Conservation (phyloP, 1,284 basidiomycete species). For the Trichosporon sp. region DNA sequence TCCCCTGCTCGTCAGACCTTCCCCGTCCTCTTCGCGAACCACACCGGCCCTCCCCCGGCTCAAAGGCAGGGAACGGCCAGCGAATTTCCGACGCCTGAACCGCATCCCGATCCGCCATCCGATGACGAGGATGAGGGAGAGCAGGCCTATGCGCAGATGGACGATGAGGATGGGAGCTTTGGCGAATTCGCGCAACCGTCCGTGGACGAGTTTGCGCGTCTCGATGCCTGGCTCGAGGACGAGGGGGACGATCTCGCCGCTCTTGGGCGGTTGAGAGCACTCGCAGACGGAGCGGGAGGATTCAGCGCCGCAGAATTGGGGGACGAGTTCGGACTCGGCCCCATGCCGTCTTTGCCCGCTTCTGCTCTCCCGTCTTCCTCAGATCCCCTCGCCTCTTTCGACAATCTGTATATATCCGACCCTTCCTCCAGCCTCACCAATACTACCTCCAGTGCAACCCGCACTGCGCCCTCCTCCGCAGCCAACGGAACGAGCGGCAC, state of each 20-base stretch:
- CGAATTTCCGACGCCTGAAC: slow-evolving; percentile 26
- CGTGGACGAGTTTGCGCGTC: slow-evolving; percentile 43
- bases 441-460: neutral
- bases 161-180: slow-evolving; percentile 25
- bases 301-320: neutral
- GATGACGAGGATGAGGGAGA: slow-evolving; percentile 18
- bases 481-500: neutral
- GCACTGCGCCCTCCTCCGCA: neutral
- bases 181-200: slow-evolving; percentile 31
- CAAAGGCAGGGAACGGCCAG: slow-evolving; percentile 19
- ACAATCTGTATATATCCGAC: neutral
- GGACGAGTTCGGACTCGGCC: neutral
- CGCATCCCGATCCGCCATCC: neutral
- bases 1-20: slow-evolving; percentile 17
- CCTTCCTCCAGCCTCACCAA: neutral
- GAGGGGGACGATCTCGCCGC: slow-evolving; percentile 29
- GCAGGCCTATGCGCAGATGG: neutral
- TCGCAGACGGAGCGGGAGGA: neutral
- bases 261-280: neutral
- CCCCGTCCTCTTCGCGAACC: slow-evolving; percentile 27
- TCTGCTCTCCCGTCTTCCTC: neutral
- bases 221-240: slow-evolving; percentile 50
- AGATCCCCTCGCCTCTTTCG: neutral
- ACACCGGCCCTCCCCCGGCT: neutral
- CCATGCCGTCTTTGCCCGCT: neutral